Evolutionary conservation across 208 protist genomes (phyloP).

Genomic region (Novymonas esmeraldas): DNA sequence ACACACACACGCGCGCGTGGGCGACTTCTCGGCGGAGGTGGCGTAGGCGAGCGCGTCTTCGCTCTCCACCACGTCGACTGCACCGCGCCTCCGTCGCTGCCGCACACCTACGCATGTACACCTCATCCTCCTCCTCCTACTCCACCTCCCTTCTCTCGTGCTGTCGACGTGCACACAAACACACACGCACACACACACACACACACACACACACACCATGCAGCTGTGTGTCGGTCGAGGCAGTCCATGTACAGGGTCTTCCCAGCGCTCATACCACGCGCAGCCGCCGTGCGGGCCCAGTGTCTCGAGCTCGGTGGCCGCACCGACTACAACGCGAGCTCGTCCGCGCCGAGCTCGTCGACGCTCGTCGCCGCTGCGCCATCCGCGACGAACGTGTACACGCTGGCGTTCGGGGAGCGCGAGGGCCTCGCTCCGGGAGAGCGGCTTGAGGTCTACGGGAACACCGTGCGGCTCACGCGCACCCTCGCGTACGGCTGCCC

Average conservation of each 20-base stretch:
- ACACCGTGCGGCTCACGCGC: conserved; percentile 45
- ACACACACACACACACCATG: neutral
- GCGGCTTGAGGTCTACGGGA: conserved; percentile 72
- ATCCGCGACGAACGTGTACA: conserved; percentile 70
- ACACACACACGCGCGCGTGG: no score
- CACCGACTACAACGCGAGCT: conserved; percentile 42
- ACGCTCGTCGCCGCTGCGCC: conserved; percentile 44
- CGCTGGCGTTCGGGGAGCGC: conserved; percentile 60
- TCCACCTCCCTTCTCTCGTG: neutral
- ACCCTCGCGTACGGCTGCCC: conserved; percentile 50
- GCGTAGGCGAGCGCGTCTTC: no score
- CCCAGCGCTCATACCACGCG: conserved; percentile 37
- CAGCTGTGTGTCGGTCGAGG: neutral
- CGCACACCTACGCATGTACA: no score
- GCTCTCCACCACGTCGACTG: no score
- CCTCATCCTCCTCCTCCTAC: no score
- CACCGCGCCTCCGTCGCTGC: no score
- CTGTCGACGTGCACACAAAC: neutral
- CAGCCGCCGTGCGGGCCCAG: conserved; percentile 41
- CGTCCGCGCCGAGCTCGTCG: conserved; percentile 33
- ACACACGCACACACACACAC: conserved; percentile 4
- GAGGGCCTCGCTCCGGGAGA: conserved; percentile 69
- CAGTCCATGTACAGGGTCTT: conserved; percentile 27
- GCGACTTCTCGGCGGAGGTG: no score
- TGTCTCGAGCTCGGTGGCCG: conserved; percentile 37